These are phyloP conservation scores for Phyllosticta citriasiana DNA, from an alignment of 2,329 filamentous ascomycete species.

Conservation along the genomic window DNA sequence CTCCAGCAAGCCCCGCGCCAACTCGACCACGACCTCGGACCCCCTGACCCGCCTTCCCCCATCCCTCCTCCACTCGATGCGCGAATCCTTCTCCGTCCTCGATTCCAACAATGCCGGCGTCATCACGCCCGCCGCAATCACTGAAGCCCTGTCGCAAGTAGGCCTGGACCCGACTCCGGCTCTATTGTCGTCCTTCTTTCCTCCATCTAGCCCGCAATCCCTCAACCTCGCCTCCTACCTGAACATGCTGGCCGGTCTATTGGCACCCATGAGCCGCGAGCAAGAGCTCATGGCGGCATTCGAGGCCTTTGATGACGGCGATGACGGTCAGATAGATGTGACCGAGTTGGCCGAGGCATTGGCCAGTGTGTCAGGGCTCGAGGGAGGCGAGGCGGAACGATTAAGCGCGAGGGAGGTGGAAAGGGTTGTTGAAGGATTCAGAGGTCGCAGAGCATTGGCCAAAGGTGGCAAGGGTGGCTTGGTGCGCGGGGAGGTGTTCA, in stretches of 20 bases:
- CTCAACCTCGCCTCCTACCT: slow-evolving; percentile 81
- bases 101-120: slow-evolving; percentile 80
- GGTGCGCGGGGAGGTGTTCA: slow-evolving; percentile 75
- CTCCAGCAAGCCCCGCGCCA: slow-evolving; percentile 4
- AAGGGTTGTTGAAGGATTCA: slow-evolving; percentile 77
- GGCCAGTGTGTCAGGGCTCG: slow-evolving; percentile 10
- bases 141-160: slow-evolving; percentile 77
- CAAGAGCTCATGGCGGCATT: slow-evolving; percentile 82
- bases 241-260: slow-evolving; percentile 64
- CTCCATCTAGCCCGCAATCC: slow-evolving; percentile 57
- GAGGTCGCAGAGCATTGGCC: slow-evolving; percentile 71
- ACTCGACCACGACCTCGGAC: slow-evolving; percentile 12
- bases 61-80: slow-evolving; percentile 73
- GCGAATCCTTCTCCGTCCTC: slow-evolving; percentile 88
- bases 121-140: slow-evolving; percentile 73
- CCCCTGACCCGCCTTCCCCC: slow-evolving; percentile 65
- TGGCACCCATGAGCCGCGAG: slow-evolving; percentile 65
- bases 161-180: slow-evolving; percentile 64
- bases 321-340: slow-evolving; percentile 85
- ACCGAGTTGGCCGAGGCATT: slow-evolving; percentile 73
- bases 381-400: slow-evolving; percentile 38
- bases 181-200: slow-evolving; percentile 75
- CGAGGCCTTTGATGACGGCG: slow-evolving; percentile 89
- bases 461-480: slow-evolving; percentile 40
- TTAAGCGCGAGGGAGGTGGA: slow-evolving; percentile 70